Evolutionary conservation across 495 filamentous ascomycete genomes (phyloP), one percentile per base, ranked within the genome.

Genomic region (Daldinia caldariorum): DNA sequence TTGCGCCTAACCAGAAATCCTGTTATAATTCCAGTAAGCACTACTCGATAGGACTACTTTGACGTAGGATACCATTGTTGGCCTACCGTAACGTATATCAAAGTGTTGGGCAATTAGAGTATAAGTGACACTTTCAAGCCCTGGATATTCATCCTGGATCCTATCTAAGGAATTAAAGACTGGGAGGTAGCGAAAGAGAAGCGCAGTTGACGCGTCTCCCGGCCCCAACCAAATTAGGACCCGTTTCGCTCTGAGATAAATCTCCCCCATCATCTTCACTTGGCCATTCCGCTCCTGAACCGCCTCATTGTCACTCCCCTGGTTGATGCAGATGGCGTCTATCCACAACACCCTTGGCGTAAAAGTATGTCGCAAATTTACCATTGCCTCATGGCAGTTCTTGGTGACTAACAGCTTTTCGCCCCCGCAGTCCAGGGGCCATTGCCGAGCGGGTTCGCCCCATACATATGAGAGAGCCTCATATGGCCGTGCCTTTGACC

Each of bases 391-490:
- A 12, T 20, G 43, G 43, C 43, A 47, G 43, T 47, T 47, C 18
- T 47, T 47, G 7, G 43, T 47, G 20, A 47, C 43, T 22, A 47
- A 18, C 8, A 47, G 43, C 9, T 10, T 47, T 22, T 16, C 43
- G 4, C 43, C 43, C 43, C 43, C 43, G 43, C 43, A 47, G 18
- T 47, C 43, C 9, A 47, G 43, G 18, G 43, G 43, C 43, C 43
- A 47, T 10, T 47, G 43, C 9, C 43, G 43, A 47, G 43, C 43
- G 1, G 43, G 43, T 20, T 47, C 43, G 43, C 43, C 43, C 43
- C 43, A 47, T 22, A 47, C 43, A 8, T 47, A 47, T 47, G 43
- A 47, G 8, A 47, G 43, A 16, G 43, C 43, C 18, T 47, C 43
- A 47, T 22, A 47, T 3, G 43, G 43, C 9, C 43, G 18, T 8